Base-by-base conservation (phyloP, 768 basidiomycete genomes). In the Coprinopsis strossmayeri region DNA sequence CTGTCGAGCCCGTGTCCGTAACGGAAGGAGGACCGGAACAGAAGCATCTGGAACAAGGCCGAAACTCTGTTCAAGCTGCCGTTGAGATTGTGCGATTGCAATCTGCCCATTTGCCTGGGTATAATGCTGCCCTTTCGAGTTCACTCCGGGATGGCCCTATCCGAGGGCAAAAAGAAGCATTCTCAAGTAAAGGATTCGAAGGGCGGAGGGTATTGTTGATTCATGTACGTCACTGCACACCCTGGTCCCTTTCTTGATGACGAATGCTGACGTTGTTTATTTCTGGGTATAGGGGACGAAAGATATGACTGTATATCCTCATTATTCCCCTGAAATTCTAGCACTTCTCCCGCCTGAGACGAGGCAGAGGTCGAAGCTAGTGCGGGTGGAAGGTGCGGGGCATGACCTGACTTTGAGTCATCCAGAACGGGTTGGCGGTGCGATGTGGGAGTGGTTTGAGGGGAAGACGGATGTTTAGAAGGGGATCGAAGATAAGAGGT, bases 41-140 rank as follows among this genome's bases (percentile, higher is more conserved):
- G 11, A 20, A 38, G 18, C 9, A 9, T 38, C 47, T 27, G 48
- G 55, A 53, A 48, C 18, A 34, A 45, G 17, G 27, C 43, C 27
- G 48, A 56, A 57, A 21, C 18, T 46, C 47, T 24, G 42, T 50
- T 15, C 49, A 35, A 10, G 49, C 49, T n/a, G 37, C 49, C 13
- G 23, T 38, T 12, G 49, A 85, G 79, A 81, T 89, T 48, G 80
- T 88, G 0, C 76, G 85, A n/a, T 67, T 87, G 11, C 87, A 89
- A 64, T 84, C 84, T 0, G 87, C 87, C 1, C 81, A 87, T 58
- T 72, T 89, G 3, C 77, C 82, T 0, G 78, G 87, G 3, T 89
- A 79, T 60, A 87, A 89, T 54, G 74, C 78, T 18, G 87, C 87
- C 0, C 66, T 89, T n/a, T 86, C 86, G 0, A 87, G 85, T 3